phyloP scores from a whole-genome alignment of 345 rosid genomes.

The Ceriops tagal region DNA sequence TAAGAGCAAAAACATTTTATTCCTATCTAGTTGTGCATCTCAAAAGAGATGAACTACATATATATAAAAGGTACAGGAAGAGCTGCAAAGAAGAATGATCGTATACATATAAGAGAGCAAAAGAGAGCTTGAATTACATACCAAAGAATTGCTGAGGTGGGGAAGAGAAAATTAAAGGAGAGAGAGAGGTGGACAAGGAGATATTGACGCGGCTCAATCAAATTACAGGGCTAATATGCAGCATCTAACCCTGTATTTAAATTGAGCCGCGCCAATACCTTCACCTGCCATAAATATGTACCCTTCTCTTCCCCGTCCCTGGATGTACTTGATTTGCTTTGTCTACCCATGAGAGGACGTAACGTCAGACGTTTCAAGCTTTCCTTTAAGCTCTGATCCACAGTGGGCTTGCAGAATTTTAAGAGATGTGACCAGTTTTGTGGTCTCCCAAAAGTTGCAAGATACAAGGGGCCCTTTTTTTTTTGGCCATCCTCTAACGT shows the following conservation, averaged over 20 bases:
- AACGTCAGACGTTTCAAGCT: no score
- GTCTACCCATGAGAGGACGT: background rate
- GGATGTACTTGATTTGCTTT: background rate
- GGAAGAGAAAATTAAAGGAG: background rate
- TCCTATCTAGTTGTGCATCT: no score
- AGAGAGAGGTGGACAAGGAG: constrained; percentile 22
- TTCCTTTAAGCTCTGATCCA: background rate
- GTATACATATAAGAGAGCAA: background rate
- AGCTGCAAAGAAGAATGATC: no score
- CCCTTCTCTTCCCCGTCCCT: constrained; percentile 1
- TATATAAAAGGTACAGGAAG: no score
- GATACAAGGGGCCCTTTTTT: background rate
- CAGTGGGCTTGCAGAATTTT: constrained; percentile 1
- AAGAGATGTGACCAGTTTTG: background rate
- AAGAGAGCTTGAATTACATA: background rate
- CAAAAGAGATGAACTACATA: no score
- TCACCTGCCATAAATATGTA: constrained; percentile 2
- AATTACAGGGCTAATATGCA: constrained; percentile 21
- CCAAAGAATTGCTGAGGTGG: background rate
- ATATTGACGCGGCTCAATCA: constrained; percentile 58
- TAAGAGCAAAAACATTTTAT: no score
- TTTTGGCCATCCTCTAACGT: background rate
- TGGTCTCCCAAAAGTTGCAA: background rate
- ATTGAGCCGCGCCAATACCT: constrained; percentile 51
- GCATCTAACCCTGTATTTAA: constrained; percentile 30